Base-by-base conservation (phyloP, 257 asterid species). In the Petrea volubilis region DNA sequence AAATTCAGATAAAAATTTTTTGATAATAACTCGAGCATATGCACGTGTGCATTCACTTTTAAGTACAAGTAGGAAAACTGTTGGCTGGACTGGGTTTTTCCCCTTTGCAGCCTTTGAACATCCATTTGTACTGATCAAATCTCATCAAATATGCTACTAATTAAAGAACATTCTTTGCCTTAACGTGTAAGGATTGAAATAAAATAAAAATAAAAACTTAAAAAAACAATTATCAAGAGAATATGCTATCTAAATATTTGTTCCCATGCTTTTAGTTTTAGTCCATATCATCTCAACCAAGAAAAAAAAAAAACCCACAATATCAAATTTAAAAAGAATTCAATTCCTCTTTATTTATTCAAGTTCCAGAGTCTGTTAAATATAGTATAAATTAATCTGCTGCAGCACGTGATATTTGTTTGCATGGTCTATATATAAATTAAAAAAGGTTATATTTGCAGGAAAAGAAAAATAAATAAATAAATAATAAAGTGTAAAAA, bases 181-280 rank as follows among this genome's bases (percentile, higher is more conserved):
- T 77, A 72, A 62, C 70, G 71, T 47, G 70, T 72, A 77, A 72
- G 78, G 28, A 72, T 72, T 72, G 40, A 58, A 34, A 66, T 67
- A 58, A 65, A 38, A 38, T 38, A 3, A 38, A 3, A 38, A 38
- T 33, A 2, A 33, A 2, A 2, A 33, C 3, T 33, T n/a, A 65
- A 57, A 64, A 7, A 38, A 4, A 33, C 49, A 49, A 57, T 60
- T 77, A 72, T 65, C 60, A 34, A 40, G 56, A 33, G 81, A 71
- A 67, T 77, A 51, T 21, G 18, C 11, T 60, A 78, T 70, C 78
- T 6, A 78, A 61, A 78, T 78, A 73, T 73, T 73, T 61, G 34
- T 55, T 68, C 64, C 75, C 3, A 31, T 31, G n/a, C n/a, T n/a
- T n/a, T n/a, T n/a, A n/a, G n/a, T 9, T 67, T 72, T 66, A 20